Percentiles rank a stretch among this genome's conserved stretches.
Conservation (phyloP, 495 filamentous ascomycete species). For the Penicillium cinerascens region DNA sequence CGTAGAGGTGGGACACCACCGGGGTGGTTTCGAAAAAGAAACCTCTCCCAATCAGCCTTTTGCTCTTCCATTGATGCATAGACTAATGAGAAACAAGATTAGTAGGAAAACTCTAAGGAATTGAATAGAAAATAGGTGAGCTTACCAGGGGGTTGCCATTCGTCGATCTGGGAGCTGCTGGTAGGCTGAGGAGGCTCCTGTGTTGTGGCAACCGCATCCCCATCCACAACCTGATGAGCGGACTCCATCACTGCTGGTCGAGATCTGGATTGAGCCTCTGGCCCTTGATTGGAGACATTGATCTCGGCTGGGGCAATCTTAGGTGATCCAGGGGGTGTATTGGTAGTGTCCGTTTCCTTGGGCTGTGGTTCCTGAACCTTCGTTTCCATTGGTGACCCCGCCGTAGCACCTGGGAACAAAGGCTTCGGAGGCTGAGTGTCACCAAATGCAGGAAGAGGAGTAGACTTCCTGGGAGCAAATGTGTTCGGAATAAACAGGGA, state of each 20-base stretch:
- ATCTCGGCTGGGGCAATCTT: neutral
- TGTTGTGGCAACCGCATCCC: neutral
- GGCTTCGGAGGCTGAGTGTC: neutral
- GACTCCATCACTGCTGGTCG: neutral
- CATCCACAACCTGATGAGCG: neutral
- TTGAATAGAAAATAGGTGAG: neutral
- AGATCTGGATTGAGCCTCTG: neutral
- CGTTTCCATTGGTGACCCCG: neutral
- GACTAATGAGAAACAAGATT: neutral
- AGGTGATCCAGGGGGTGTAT: conserved; percentile 2
- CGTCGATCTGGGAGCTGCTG: neutral
- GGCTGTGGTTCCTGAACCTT: neutral
- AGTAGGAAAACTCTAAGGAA: neutral
- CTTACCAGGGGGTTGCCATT: neutral
- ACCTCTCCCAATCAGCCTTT: conserved; percentile 18
- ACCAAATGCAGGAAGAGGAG: neutral
- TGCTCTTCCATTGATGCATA: conserved; percentile 9
- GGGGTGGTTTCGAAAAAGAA: conserved; percentile 1
- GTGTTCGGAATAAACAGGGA: neutral
- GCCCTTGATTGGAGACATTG: neutral
- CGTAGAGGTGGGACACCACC: neutral
- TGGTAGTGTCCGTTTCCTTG: neutral
- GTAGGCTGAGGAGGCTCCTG: neutral
- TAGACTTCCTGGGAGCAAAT: neutral
- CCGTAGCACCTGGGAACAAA: neutral